phyloP scores from a whole-genome alignment of 2,329 filamentous ascomycete species.

The Beauveria scarabaeidicola region DNA sequence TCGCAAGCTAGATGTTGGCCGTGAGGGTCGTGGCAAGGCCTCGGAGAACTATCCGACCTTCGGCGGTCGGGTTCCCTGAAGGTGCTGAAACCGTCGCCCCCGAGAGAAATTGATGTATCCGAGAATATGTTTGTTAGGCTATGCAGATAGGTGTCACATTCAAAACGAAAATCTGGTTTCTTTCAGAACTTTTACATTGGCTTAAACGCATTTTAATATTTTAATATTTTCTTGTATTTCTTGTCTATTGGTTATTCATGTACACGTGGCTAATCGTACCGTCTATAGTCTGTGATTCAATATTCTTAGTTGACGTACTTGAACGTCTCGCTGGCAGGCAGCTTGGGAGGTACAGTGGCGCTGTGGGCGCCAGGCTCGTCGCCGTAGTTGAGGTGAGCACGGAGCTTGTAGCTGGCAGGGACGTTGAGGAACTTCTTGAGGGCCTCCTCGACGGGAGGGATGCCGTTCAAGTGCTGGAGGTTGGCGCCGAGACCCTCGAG shows the following conservation, averaged over 20 bases:
- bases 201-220: not conserved
- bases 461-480: constrained; percentile 88
- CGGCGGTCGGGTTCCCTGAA: not conserved
- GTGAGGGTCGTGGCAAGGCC: not conserved
- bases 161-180: not conserved
- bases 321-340: constrained; percentile 53
- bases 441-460: constrained; percentile 38
- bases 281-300: not conserved
- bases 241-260: not conserved
- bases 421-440: constrained; percentile 53
- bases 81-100: not conserved
- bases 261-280: not conserved
- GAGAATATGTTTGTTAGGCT: not conserved
- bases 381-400: constrained; percentile 81
- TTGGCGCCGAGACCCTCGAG: constrained; percentile 79
- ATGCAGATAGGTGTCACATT: not conserved
- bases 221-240: not conserved
- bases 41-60: not conserved
- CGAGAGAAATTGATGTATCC: not conserved
- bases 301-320: constrained; percentile 4
- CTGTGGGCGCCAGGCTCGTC: constrained; percentile 46
- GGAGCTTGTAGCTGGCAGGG: constrained; percentile 61
- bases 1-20: not conserved
- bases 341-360: constrained; percentile 50
- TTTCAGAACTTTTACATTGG: not conserved